Evolutionary conservation across 164 flowering plant genomes (phyloP).

Genomic region (Vitis labrusca): DNA sequence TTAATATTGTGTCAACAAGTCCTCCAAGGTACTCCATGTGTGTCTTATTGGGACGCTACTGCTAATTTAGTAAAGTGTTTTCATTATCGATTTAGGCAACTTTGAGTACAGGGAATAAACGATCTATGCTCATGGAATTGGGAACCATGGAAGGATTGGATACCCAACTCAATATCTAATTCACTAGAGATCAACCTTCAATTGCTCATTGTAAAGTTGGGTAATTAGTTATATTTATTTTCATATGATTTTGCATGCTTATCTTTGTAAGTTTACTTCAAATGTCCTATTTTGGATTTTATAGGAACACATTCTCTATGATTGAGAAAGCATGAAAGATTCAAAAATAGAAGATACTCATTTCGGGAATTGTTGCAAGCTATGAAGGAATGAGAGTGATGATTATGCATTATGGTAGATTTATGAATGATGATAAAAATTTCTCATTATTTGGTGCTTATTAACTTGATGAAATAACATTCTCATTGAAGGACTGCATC

Average conservation of each 20-base stretch:
- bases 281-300: conserved; percentile 16
- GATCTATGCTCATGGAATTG: conserved; percentile 70
- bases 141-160: conserved; percentile 77
- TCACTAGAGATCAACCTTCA: conserved; percentile 83
- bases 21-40: no score
- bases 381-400: not conserved
- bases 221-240: not conserved
- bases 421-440: no score
- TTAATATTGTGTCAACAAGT: no score
- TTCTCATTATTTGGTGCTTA: not conserved
- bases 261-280: not conserved
- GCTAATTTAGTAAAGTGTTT: no score
- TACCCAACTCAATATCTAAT: conserved; percentile 71
- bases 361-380: not conserved
- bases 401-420: no score
- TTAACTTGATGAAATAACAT: not conserved
- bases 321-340: conserved; percentile 84
- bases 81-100: conserved; percentile 38
- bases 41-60: no score
- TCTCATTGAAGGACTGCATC: conserved; percentile 20
- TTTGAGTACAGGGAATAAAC: conserved; percentile 53
- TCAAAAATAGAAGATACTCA: conserved; percentile 68
- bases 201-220: conserved; percentile 76
- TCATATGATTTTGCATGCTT: not conserved
- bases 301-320: conserved; percentile 62